Evolutionary conservation across 805 yeast species (phyloP).

Genomic region (Cyberlindnera americana): DNA sequence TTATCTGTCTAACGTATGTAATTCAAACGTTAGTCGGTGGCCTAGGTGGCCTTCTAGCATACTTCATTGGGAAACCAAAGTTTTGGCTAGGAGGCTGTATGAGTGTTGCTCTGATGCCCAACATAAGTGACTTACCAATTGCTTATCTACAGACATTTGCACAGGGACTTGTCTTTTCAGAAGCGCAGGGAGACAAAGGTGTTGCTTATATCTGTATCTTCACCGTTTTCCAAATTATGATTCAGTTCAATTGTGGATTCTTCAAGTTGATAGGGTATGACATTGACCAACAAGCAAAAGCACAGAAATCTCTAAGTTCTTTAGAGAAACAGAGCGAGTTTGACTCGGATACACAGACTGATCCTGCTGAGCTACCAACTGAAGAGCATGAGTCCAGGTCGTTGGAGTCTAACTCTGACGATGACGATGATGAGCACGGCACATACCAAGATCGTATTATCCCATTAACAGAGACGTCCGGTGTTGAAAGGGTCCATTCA

Average conservation of each 20-base stretch:
- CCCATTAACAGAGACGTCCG: conserved; percentile 9
- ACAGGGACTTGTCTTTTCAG: conserved; percentile 43
- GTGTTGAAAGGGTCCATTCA: conserved; percentile 15
- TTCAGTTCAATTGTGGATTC: conserved; percentile 73
- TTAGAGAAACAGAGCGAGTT: conserved; percentile 2
- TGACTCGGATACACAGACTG: conserved; percentile 3
- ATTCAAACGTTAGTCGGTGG: conserved; percentile 51
- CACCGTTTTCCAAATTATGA: conserved; percentile 56
- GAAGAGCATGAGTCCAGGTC: conserved; percentile 1
- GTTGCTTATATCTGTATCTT: conserved; percentile 81
- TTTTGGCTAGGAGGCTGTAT: conserved; percentile 70
- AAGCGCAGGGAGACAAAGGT: conserved; percentile 65
- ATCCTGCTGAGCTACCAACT: not conserved
- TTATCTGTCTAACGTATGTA: conserved; percentile 50
- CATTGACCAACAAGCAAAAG: conserved; percentile 27
- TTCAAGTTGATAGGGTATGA: conserved; percentile 69
- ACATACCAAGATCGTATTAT: conserved; percentile 7
- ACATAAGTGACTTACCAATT: conserved; percentile 73
- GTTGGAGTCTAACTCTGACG: not conserved
- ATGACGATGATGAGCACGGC: conserved; percentile 1
- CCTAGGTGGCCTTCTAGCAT: conserved; percentile 34
- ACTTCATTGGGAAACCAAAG: conserved; percentile 39
- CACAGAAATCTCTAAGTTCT: conserved; percentile 1
- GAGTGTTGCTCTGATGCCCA: conserved; percentile 69
- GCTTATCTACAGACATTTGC: conserved; percentile 69